Conservation (phyloP, 2,329 filamentous ascomycete species). For the Calcarisporium arbuscula region DNA sequence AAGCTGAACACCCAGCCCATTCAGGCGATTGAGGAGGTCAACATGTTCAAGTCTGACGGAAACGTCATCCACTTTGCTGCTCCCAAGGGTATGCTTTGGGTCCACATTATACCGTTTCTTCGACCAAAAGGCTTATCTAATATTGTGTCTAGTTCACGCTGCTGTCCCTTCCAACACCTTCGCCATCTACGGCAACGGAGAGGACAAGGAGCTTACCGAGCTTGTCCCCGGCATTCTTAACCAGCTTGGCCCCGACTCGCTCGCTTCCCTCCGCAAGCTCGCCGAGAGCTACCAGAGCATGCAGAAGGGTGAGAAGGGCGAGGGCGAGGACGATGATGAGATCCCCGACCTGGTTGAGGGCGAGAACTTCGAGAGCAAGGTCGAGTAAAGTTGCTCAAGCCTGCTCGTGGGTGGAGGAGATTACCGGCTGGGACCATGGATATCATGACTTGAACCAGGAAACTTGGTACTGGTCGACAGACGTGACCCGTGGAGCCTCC, state of each 20-base stretch:
- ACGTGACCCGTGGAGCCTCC: too few relatives aligned
- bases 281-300: constrained; percentile 99
- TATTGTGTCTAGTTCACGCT: constrained; percentile 69
- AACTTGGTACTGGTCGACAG: too few relatives aligned
- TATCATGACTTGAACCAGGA: too few relatives aligned
- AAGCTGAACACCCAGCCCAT: constrained; percentile 99
- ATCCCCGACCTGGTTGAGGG: constrained; percentile 96
- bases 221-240: constrained; percentile 98
- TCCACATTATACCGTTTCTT: neutral
- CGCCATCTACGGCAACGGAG: constrained; percentile 96
- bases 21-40: constrained; percentile 99
- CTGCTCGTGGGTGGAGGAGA: too few relatives aligned
- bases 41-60: constrained; percentile 99
- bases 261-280: constrained; percentile 94
- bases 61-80: constrained; percentile 99
- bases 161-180: constrained; percentile 98
- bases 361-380: constrained; percentile 97
- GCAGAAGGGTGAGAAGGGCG: constrained; percentile 85
- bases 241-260: constrained; percentile 97
- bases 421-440: too few relatives aligned
- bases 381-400: too few relatives aligned
- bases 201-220: constrained; percentile 99
- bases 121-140: constrained; percentile 11
- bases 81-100: constrained; percentile 81
- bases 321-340: constrained; percentile 78